phyloP scores from a whole-genome alignment of 192 early-diverging fungal genomes.

The Haplosporangium gracile region DNA sequence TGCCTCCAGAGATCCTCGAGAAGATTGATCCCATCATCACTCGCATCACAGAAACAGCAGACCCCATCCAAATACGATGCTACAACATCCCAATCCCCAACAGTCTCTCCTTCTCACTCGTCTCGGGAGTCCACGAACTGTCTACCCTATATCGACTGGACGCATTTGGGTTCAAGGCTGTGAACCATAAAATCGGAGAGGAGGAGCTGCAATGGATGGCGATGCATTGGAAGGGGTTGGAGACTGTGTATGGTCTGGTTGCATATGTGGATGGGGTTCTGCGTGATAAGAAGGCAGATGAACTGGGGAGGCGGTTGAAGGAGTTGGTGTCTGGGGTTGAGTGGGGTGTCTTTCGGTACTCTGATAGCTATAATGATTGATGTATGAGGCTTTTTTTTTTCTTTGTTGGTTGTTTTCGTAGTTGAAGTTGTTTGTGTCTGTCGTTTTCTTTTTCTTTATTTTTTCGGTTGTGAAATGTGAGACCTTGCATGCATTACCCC shows the following conservation, averaged over 20 bases:
- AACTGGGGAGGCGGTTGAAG: background rate
- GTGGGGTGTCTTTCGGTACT: background rate
- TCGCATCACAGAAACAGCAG: background rate
- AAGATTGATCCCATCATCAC: background rate
- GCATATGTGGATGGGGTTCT: background rate
- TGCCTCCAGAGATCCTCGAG: background rate
- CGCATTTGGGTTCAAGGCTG: constrained; percentile 2
- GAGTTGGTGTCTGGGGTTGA: background rate
- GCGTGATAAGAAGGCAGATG: background rate
- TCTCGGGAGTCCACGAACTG: background rate
- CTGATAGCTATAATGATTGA: background rate
- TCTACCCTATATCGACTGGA: background rate
- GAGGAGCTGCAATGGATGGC: background rate
- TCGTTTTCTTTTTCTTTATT: too few species aligned
- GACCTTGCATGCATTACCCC: background rate
- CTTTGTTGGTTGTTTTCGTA: background rate
- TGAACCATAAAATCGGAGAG: background rate
- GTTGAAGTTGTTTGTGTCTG: background rate
- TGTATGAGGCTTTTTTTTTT: background rate
- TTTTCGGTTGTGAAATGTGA: background rate
- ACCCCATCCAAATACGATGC: background rate
- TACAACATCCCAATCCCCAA: background rate
- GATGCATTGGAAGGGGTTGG: background rate
- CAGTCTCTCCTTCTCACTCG: background rate
- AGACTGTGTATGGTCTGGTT: background rate